Conservation (phyloP, 2,329 filamentous ascomycete genomes). For the Aspergillus sp. region DNA sequence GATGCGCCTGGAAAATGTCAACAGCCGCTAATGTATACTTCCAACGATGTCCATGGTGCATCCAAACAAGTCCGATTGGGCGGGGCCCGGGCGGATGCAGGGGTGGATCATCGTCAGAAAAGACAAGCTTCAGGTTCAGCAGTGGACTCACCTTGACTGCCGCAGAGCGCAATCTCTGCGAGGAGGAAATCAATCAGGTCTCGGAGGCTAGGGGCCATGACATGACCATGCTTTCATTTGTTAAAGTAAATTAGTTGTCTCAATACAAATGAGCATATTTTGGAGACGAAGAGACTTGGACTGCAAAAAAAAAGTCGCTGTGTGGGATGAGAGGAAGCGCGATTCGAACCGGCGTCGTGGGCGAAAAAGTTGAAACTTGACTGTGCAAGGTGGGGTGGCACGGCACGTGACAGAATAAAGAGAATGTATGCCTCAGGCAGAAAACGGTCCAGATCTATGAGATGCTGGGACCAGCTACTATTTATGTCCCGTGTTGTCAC, state of each 20-base stretch:
- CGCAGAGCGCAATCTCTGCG: conserved; percentile 59
- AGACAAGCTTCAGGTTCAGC: conserved; percentile 4
- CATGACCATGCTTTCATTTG: conserved; percentile 16
- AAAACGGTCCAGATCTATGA: background rate
- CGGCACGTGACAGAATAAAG: conserved; percentile 4
- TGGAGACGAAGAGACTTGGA: background rate
- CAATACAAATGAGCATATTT: background rate
- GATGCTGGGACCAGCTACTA: no score
- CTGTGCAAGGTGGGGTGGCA: background rate
- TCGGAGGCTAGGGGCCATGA: conserved; percentile 54
- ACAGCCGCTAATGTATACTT: background rate
- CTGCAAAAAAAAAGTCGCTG: conserved; percentile 11
- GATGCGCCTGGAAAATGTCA: conserved; percentile 31
- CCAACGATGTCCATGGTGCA: no score
- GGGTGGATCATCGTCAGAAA: conserved; percentile 9
- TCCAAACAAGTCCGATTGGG: background rate
- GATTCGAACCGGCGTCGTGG: conserved; percentile 33
- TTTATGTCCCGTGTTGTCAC: no score
- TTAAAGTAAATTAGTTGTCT: conserved; percentile 6
- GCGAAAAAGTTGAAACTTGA: conserved; percentile 6
- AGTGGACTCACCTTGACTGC: conserved; percentile 48
- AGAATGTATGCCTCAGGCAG: background rate
- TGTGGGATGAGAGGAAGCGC: conserved; percentile 14
- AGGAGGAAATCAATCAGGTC: conserved; percentile 59
- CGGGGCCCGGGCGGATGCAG: conserved; percentile 8